A percentile compares a stretch with the other conserved stretches of the same genome.
Evolutionary conservation across 805 yeast genomes (phyloP).

Genomic region (Suhomyces sp.): DNA sequence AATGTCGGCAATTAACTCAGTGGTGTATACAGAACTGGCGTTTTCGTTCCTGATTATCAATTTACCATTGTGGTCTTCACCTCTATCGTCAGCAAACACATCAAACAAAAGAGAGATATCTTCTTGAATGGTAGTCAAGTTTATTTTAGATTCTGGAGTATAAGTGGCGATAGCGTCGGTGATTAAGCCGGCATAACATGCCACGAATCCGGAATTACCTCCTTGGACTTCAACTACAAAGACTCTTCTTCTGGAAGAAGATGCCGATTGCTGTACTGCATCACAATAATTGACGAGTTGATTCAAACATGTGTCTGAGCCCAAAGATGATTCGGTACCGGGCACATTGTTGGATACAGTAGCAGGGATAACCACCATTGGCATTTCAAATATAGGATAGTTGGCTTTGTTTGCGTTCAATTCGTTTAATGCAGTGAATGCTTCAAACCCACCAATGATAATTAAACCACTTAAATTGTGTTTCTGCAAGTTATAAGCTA

Average conservation of each 20-base stretch:
- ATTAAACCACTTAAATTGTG: conserved; percentile 67
- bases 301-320: conserved; percentile 73
- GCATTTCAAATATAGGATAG: conserved; percentile 72
- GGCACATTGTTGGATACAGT: conserved; percentile 80
- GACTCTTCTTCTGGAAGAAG: conserved; percentile 73
- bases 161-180: conserved; percentile 74
- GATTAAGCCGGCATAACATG: conserved; percentile 63
- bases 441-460: conserved; percentile 81
- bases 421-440: conserved; percentile 67
- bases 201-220: conserved; percentile 78
- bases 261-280: conserved; percentile 74
- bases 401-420: conserved; percentile 55
- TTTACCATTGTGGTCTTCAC: conserved; percentile 67
- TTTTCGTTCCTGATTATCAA: conserved; percentile 64
- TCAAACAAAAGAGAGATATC: conserved; percentile 63
- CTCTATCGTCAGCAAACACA: conserved; percentile 58
- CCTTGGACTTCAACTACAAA: conserved; percentile 85
- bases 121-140: conserved; percentile 56
- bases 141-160: conserved; percentile 70
- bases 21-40: conserved; percentile 64
- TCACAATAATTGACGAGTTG: conserved; percentile 71
- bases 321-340: conserved; percentile 75
- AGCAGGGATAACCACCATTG: conserved; percentile 76
- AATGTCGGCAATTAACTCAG: conserved; percentile 69
- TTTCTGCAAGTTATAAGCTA: conserved; percentile 71